Percentiles rank a stretch among this genome's conserved stretches.
phyloP scores from a whole-genome alignment of 2,329 filamentous ascomycete species.

The Fonsecaea erecta region DNA sequence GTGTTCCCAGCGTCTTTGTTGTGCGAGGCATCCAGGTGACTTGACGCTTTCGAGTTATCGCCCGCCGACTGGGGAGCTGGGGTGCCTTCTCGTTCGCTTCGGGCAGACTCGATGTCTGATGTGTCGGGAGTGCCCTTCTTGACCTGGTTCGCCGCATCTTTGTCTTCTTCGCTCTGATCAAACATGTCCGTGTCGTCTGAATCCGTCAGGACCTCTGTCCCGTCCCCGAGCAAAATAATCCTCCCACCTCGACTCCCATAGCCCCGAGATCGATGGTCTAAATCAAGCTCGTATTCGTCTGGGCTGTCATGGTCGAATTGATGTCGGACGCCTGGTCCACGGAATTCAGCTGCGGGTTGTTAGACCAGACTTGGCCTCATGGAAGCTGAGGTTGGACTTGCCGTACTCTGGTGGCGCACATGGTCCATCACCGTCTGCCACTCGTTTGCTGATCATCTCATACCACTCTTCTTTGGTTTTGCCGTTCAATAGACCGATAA shows the following conservation, averaged over 20 bases:
- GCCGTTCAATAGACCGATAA: conserved; percentile 86
- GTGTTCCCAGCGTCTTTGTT: conserved; percentile 27
- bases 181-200: conserved; percentile 93
- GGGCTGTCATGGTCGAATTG: conserved; percentile 75
- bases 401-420: conserved; percentile 99
- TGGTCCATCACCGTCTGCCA: conserved; percentile 94
- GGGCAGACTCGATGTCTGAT: conserved; percentile 39
- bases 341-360: conserved; percentile 73
- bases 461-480: conserved; percentile 98
- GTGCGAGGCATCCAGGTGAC: conserved; percentile 26
- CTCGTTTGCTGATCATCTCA: conserved; percentile 88
- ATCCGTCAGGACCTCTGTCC: conserved; percentile 87
- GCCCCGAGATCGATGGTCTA: conserved; percentile 61
- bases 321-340: conserved; percentile 79
- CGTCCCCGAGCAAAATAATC: conserved; percentile 94
- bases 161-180: conserved; percentile 84
- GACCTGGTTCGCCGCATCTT: conserved; percentile 83
- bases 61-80: conserved; percentile 51
- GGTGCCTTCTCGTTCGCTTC: conserved; percentile 57
- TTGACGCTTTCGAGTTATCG: conserved; percentile 22
- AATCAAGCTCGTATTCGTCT: conserved; percentile 59
- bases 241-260: conserved; percentile 77
- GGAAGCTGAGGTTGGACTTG: conserved; percentile 66
- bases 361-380: conserved; percentile 47
- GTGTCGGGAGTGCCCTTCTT: conserved; percentile 61